These are phyloP conservation scores for Yarrowia yakushimensis DNA, from an alignment of 805 yeast genomes.

Conservation along the genomic window DNA sequence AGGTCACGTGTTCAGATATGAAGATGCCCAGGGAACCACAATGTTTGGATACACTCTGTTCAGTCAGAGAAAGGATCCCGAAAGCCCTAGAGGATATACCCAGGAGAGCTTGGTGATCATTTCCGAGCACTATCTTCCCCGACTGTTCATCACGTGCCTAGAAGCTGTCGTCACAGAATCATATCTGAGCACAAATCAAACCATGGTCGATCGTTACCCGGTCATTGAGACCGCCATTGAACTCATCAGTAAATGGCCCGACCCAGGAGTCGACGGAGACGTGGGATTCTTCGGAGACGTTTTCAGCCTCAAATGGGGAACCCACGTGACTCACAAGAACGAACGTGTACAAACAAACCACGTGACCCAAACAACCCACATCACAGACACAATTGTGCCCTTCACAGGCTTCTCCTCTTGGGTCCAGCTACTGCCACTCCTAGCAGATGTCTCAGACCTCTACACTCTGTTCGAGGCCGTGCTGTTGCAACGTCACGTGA, in stretches of 20 bases:
- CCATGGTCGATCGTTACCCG: conserved; percentile 30
- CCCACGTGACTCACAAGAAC: not conserved
- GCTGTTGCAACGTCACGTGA: conserved; percentile 28
- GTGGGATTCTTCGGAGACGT: conserved; percentile 7
- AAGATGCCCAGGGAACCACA: not conserved
- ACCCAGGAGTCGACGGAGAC: conserved; percentile 25
- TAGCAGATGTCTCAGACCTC: conserved; percentile 28
- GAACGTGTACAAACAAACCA: not conserved
- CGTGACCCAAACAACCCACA: not conserved
- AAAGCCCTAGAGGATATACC: conserved; percentile 31
- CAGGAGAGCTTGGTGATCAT: conserved; percentile 34
- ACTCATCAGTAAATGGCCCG: conserved; percentile 33
- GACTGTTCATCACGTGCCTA: conserved; percentile 30
- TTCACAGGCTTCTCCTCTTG: not conserved
- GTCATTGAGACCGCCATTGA: conserved; percentile 32
- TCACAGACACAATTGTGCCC: not conserved
- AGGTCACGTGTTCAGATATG: conserved; percentile 28
- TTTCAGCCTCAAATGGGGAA: not conserved
- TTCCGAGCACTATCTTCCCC: conserved; percentile 28
- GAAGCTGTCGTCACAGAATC: conserved; percentile 25
- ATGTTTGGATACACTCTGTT: conserved; percentile 31
- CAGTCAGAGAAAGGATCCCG: conserved; percentile 28
- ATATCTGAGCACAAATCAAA: conserved; percentile 8
- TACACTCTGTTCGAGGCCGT: conserved; percentile 32
- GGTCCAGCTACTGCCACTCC: not conserved